Evolutionary conservation across 2,329 filamentous ascomycete species (phyloP), one percentile per base, ranked within the genome.

Genomic region (Penicillium rolfsii): DNA sequence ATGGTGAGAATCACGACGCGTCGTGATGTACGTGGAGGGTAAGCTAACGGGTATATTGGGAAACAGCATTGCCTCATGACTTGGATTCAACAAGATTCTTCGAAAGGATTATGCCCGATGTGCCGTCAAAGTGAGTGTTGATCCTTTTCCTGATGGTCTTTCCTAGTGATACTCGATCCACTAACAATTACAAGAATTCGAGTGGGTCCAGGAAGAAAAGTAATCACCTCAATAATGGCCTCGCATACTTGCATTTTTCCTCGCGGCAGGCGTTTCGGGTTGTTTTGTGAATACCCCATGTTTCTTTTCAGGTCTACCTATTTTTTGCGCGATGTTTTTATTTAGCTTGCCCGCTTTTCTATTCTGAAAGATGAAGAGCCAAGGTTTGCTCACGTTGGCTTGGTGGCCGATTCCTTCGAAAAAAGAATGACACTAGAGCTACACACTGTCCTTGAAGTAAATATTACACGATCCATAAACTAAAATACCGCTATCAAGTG

Each of bases 61-160:
- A 46, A 35, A 65, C 62, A 96, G 93, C 95, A 99, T 79, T 99
- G 95, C 78, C 95, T 99, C 8, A 69, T 77, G 69, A 77, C 74
- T 72, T 99, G 95, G 95, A 92, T 99, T 70, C 91, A 95, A 73
- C 93, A 97, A 76, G 95, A 98, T 65, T 89, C 91, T 12, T 91
- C 93, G 30, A 94, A 93, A 71, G 94, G 94, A 24, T 90, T 97
- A 65, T 99, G 95, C 75, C 95, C 95, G 30, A 98, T 99, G 95
- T 99, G 95, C 75, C 87, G 95, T 68, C 95, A 98, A 78, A 92
- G 92, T 95, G 84, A 70, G 83, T 73, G 56, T 33, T 16, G 30
- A 28, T 14, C 55, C 4, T 36, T 1, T 19, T 35, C 50, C 11
- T 24, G 8, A 40, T 30, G 55, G 24, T 22, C 12, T 36, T 24